These are phyloP conservation scores for Beta lomatogona DNA, from an alignment of 179 eudicot species.

Conservation along the genomic window DNA sequence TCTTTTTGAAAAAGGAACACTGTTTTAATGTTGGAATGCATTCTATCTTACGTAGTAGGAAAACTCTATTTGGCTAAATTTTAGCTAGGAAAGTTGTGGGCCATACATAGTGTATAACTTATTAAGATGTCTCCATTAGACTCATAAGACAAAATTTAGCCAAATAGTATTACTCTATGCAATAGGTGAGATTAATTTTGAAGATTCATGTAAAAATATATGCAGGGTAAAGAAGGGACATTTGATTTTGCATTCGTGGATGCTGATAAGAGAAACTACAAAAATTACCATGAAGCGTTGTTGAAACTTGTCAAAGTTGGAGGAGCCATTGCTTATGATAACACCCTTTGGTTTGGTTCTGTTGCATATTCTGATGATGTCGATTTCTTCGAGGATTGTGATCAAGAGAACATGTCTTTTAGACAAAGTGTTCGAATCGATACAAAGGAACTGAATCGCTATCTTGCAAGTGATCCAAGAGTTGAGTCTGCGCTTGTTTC, in stretches of 20 bases:
- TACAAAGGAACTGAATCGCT: conserved; percentile 25
- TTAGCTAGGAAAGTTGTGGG: no score
- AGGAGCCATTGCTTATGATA: conserved; percentile 49
- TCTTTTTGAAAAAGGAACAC: no score
- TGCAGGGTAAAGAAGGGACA: conserved; percentile 42
- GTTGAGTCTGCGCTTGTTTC: conserved; percentile 39
- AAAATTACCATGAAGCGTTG: conserved; percentile 45
- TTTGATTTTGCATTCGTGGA: conserved; percentile 58
- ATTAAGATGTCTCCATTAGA: no score
- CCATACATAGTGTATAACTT: no score
- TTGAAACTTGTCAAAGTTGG: conserved; percentile 55
- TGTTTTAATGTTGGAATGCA: background rate
- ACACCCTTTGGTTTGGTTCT: conserved; percentile 47
- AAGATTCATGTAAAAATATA: background rate
- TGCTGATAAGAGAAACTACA: conserved; percentile 52
- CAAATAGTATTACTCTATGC: no score
- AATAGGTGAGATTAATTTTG: background rate
- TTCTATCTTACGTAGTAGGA: no score
- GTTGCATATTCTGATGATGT: conserved; percentile 34
- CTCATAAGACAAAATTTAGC: no score
- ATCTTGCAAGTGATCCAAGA: conserved; percentile 32
- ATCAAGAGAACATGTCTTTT: background rate
- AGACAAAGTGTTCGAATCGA: conserved; percentile 1
- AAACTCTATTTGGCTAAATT: no score
- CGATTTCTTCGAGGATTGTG: conserved; percentile 7